A percentile compares a stretch with the other conserved stretches of the same genome.
Conservation (phyloP, 345 rosid genomes). For the Lepidium africanum region DNA sequence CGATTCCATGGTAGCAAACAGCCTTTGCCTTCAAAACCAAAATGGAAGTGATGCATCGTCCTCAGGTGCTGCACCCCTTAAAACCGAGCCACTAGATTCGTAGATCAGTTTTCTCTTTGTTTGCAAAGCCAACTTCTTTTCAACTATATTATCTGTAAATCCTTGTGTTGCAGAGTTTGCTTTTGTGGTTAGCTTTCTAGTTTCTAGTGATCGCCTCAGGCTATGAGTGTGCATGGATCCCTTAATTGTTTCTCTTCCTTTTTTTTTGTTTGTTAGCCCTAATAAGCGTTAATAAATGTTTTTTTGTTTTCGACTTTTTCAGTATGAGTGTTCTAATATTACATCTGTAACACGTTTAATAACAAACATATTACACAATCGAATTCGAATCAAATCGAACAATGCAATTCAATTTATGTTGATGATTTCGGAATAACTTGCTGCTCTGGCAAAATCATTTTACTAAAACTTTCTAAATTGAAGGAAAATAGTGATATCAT, state of each 20-base stretch:
- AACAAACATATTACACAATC: neutral
- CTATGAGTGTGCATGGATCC: constrained; percentile 15
- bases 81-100: constrained; percentile 27
- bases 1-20: constrained; percentile 88
- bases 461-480: neutral
- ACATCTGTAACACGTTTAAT: neutral
- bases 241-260: neutral
- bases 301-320: neutral
- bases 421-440: neutral
- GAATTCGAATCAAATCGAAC: neutral
- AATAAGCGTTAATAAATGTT: neutral
- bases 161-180: constrained; percentile 6
- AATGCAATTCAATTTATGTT: neutral
- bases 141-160: constrained; percentile 17
- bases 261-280: neutral
- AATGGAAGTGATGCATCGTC: constrained; percentile 20
- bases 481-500: neutral
- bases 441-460: neutral
- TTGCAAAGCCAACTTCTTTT: neutral
- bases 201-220: constrained; percentile 21
- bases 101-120: neutral
- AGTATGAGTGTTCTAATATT: neutral
- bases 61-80: constrained; percentile 21
- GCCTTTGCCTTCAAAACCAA: constrained; percentile 61
- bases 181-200: constrained; percentile 22